A percentile compares a stretch with the other conserved stretches of the same genome.
Evolutionary conservation across 331 rosid species (phyloP).

Genomic region (Rhamnella rubrinervis): DNA sequence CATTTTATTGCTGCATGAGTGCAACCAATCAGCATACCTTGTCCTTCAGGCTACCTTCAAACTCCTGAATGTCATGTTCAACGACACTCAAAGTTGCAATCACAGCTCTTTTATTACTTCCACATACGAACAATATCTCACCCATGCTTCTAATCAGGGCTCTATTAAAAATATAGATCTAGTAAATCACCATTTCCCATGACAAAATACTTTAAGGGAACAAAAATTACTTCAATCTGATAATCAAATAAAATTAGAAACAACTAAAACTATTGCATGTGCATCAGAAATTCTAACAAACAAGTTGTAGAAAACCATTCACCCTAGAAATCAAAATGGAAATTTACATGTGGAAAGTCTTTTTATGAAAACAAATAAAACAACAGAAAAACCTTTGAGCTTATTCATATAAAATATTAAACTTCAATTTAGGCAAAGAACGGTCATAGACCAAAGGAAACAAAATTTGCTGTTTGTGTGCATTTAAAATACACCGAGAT

Average conservation of each 20-base stretch:
- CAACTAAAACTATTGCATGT: neutral
- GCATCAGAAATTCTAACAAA: too few species aligned
- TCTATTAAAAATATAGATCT: constrained; percentile 28
- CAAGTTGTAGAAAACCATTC: too few species aligned
- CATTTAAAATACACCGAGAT: too few species aligned
- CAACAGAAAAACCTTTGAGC: neutral
- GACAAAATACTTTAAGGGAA: neutral
- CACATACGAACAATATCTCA: constrained; percentile 84
- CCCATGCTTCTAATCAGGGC: constrained; percentile 75
- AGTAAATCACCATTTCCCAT: constrained; percentile 16
- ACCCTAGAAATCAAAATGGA: too few species aligned
- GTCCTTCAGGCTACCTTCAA: constrained; percentile 48
- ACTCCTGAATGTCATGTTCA: constrained; percentile 35
- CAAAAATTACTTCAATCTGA: neutral
- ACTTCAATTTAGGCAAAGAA: neutral
- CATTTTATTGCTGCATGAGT: constrained; percentile 14
- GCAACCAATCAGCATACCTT: constrained; percentile 49
- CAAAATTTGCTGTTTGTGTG: neutral
- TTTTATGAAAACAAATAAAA: too few species aligned
- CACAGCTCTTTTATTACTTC: constrained; percentile 63
- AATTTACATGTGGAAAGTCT: neutral
- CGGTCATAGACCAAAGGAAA: neutral
- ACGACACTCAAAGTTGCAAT: constrained; percentile 69
- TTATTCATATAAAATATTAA: neutral
- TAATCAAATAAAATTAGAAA: neutral